These are phyloP conservation scores for Fusarium napiforme DNA, from an alignment of 2,329 filamentous ascomycete species.

Conservation along the genomic window DNA sequence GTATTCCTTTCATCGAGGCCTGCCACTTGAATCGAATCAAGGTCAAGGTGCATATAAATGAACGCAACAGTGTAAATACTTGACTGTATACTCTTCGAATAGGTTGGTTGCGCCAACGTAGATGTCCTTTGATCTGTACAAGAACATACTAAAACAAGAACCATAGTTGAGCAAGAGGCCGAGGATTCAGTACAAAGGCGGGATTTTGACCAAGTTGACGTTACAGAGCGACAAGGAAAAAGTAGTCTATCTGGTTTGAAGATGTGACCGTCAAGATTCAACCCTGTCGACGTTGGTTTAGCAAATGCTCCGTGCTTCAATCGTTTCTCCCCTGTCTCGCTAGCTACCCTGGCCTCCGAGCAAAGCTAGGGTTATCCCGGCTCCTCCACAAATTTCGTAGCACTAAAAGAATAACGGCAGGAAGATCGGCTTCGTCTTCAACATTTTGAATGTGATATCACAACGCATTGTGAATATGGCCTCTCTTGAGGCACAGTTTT, in stretches of 20 bases:
- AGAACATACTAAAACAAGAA: background rate
- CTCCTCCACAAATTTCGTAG: conserved; percentile 43
- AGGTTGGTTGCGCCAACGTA: too few species aligned
- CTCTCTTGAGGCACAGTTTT: conserved; percentile 3
- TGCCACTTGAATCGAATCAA: background rate
- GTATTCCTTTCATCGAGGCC: conserved; percentile 2
- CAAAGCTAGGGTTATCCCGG: conserved; percentile 45
- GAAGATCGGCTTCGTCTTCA: conserved; percentile 38
- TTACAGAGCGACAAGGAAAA: background rate
- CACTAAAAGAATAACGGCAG: conserved; percentile 39
- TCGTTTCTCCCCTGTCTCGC: conserved; percentile 41
- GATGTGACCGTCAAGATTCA: conserved; percentile 17
- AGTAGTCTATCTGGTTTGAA: conserved; percentile 6
- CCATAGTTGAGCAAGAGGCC: background rate
- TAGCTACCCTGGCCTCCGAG: conserved; percentile 37
- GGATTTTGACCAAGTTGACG: background rate
- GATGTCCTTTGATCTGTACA: background rate
- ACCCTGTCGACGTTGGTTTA: conserved; percentile 42
- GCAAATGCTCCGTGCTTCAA: conserved; percentile 44
- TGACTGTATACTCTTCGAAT: background rate
- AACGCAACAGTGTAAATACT: background rate
- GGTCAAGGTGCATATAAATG: background rate
- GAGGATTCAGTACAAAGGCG: background rate
- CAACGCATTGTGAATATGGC: conserved; percentile 20
- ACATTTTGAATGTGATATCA: conserved; percentile 22